These are phyloP conservation scores for Lasiodiplodia hormozganensis DNA, from an alignment of 2,329 filamentous ascomycete species.

Conservation along the genomic window DNA sequence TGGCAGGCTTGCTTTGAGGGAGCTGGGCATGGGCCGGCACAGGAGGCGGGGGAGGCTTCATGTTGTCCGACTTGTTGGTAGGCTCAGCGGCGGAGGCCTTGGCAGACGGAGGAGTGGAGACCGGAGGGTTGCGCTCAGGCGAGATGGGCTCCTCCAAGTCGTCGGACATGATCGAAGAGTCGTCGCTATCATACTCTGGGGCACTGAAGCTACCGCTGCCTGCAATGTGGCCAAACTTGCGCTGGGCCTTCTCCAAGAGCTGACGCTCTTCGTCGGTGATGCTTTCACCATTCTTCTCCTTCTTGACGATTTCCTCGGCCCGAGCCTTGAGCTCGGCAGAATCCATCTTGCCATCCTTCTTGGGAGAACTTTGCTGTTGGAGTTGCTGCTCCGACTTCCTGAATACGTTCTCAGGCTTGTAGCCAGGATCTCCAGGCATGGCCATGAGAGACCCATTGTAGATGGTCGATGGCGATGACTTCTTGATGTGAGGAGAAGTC, in stretches of 20 bases:
- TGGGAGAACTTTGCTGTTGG: neutral
- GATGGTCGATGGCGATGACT: constrained; percentile 5
- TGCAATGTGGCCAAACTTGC: constrained; percentile 29
- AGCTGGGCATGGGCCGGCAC: constrained; percentile 44
- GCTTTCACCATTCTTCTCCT: neutral
- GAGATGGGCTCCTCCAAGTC: constrained; percentile 5
- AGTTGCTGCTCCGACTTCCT: constrained; percentile 16
- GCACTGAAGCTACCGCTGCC: constrained; percentile 36
- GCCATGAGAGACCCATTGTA: constrained; percentile 19
- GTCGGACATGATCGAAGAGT: constrained; percentile 26
- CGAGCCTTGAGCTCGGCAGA: constrained; percentile 5
- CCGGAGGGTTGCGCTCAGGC: neutral
- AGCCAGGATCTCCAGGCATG: constrained; percentile 24
- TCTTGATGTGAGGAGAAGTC: neutral
- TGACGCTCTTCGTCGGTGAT: constrained; percentile 1
- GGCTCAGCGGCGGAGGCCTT: constrained; percentile 28
- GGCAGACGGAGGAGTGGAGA: neutral
- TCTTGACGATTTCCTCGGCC: constrained; percentile 12
- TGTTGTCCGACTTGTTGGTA: constrained; percentile 37
- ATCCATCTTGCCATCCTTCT: constrained; percentile 1
- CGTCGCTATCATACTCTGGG: constrained; percentile 37
- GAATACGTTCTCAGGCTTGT: constrained; percentile 27
- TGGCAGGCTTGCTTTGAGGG: constrained; percentile 28
- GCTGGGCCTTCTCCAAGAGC: constrained; percentile 26
- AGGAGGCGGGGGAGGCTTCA: constrained; percentile 43